A percentile compares a stretch with the other conserved stretches of the same genome.
phyloP scores from a whole-genome alignment of 2,329 filamentous ascomycete genomes.

The Anthostomella pinea region DNA sequence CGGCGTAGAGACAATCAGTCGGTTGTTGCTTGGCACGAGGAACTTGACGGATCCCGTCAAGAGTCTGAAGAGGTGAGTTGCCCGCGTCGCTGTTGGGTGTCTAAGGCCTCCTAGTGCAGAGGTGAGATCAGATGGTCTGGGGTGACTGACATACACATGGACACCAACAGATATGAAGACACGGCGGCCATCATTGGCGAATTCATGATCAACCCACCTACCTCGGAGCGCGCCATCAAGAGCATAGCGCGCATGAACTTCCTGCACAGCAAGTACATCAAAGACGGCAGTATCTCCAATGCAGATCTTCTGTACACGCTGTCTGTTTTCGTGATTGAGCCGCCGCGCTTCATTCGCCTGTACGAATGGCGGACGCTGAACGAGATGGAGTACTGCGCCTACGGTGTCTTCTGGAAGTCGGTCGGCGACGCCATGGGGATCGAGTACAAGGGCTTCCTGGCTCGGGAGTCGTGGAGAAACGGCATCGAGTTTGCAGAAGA shows the following conservation, averaged over 20 bases:
- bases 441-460: slow-evolving; percentile 41
- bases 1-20: slow-evolving; percentile 30
- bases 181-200: slow-evolving; percentile 31
- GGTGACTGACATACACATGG: background rate
- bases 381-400: slow-evolving; percentile 65
- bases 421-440: slow-evolving; percentile 70
- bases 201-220: slow-evolving; percentile 34
- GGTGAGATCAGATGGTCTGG: background rate
- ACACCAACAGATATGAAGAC: slow-evolving; percentile 29
- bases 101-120: background rate
- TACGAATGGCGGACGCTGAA: slow-evolving; percentile 71
- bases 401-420: slow-evolving; percentile 68
- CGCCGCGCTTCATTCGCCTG: slow-evolving; percentile 57
- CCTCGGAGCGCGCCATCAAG: slow-evolving; percentile 33
- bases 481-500: slow-evolving; percentile 52
- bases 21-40: slow-evolving; percentile 28
- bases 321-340: slow-evolving; percentile 63
- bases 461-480: slow-evolving; percentile 39
- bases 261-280: slow-evolving; percentile 35
- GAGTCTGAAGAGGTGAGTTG: slow-evolving; percentile 30
- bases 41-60: slow-evolving; percentile 31
- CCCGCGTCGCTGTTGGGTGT: too few relatives aligned
- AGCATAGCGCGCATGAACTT: slow-evolving; percentile 39
- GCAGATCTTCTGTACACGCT: slow-evolving; percentile 39
- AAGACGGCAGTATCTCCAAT: slow-evolving; percentile 35